phyloP scores from a whole-genome alignment of 805 yeast genomes.

The Maudiozyma serrabonitensis region DNA sequence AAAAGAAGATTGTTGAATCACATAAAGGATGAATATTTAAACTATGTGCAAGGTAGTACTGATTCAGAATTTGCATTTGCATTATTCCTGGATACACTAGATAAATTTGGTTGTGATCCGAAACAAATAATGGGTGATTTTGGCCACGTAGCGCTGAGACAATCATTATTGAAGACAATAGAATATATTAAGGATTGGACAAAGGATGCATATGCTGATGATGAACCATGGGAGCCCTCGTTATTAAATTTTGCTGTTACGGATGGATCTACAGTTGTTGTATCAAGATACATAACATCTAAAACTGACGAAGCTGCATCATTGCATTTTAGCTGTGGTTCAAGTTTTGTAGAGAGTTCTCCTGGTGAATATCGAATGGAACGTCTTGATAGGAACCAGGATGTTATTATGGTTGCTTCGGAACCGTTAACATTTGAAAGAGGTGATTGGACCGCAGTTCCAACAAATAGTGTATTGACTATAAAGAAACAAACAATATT shows the following conservation, averaged over 20 bases:
- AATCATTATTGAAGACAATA: conserved; percentile 66
- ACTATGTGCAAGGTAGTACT: conserved; percentile 82
- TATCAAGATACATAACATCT: conserved; percentile 81
- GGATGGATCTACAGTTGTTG: conserved; percentile 80
- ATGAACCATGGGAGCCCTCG: conserved; percentile 53
- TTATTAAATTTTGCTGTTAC: conserved; percentile 89
- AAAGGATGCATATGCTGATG: conserved; percentile 36
- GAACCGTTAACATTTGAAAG: conserved; percentile 95
- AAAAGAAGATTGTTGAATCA: conserved; percentile 66
- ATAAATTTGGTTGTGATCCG: conserved; percentile 70
- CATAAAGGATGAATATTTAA: conserved; percentile 70
- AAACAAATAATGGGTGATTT: conserved; percentile 35
- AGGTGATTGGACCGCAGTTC: conserved; percentile 95
- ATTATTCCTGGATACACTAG: conserved; percentile 65
- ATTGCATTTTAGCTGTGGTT: conserved; percentile 86
- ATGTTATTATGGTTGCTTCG: conserved; percentile 91
- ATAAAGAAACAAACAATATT: conserved; percentile 78
- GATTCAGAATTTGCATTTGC: conserved; percentile 96
- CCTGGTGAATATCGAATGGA: conserved; percentile 95
- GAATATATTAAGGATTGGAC: conserved; percentile 75
- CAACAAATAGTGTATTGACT: conserved; percentile 80
- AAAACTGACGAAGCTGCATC: conserved; percentile 94
- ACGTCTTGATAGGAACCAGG: conserved; percentile 82
- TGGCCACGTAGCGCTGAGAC: conserved; percentile 48
- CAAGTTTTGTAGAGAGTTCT: conserved; percentile 77